Percentiles rank a stretch among this genome's conserved stretches.
Evolutionary conservation across 768 basidiomycete species (phyloP).

Genomic region (Suillus lakei): DNA sequence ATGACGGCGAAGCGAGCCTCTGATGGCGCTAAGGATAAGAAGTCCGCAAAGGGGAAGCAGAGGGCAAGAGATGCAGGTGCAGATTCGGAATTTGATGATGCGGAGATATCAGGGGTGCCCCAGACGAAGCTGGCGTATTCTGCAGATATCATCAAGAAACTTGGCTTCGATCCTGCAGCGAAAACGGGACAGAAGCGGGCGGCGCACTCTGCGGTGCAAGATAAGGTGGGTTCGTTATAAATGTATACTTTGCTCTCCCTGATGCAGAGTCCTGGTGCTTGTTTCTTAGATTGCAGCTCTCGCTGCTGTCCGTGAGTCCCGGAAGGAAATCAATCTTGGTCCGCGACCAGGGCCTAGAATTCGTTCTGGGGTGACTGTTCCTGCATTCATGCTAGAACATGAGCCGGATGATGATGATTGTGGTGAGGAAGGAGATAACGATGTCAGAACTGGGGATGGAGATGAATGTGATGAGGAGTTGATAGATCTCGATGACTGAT

Average conservation of each 20-base stretch:
- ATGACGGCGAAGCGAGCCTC: slow-evolving; percentile 28
- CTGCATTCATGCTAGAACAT: slow-evolving; percentile 34
- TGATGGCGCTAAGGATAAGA: slow-evolving; percentile 19
- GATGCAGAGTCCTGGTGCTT: background rate
- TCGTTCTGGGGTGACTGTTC: slow-evolving; percentile 59
- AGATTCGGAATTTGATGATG: slow-evolving; percentile 22
- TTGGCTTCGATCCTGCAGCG: slow-evolving; percentile 81
- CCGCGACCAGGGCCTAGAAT: slow-evolving; percentile 67
- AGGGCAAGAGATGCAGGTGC: slow-evolving; percentile 21
- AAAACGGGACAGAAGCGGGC: slow-evolving; percentile 52
- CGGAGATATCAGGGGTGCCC: slow-evolving; percentile 9
- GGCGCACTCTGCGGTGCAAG: slow-evolving; percentile 47
- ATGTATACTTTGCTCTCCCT: background rate
- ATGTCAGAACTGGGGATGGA: slow-evolving; percentile 23
- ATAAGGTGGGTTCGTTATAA: slow-evolving; percentile 53
- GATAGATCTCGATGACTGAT: slow-evolving; percentile 15
- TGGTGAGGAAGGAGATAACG: slow-evolving; percentile 16
- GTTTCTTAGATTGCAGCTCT: slow-evolving; percentile 57
- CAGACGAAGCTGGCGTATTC: slow-evolving; percentile 58
- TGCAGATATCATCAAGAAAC: slow-evolving; percentile 64
- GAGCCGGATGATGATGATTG: slow-evolving; percentile 11
- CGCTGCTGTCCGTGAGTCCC: slow-evolving; percentile 53
- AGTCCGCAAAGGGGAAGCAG: slow-evolving; percentile 13
- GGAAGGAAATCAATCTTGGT: slow-evolving; percentile 60
- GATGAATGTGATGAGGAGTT: slow-evolving; percentile 37